These are phyloP conservation scores for Asparagopsis taxiformis DNA, from an alignment of 31 red algal species.

Conservation along the genomic window DNA sequence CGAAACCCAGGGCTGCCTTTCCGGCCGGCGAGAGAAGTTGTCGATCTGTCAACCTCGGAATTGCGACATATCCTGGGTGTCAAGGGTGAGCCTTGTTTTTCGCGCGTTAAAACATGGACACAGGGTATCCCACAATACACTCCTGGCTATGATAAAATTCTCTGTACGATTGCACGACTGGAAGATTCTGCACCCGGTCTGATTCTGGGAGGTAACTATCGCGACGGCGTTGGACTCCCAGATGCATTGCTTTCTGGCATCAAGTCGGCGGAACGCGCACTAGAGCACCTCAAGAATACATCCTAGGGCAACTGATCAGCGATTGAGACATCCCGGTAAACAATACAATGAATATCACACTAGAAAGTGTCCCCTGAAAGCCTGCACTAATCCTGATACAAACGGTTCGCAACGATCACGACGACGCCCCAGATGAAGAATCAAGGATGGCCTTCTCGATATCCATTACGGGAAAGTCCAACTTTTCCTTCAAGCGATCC, in stretches of 20 bases:
- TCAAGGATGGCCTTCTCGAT: constrained; percentile 56
- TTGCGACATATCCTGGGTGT: constrained; percentile 56
- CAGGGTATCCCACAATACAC: constrained; percentile 61
- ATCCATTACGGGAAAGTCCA: constrained; percentile 73
- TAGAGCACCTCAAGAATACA: constrained; percentile 28
- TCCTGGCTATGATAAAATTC: constrained; percentile 27
- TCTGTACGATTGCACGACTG: constrained; percentile 38
- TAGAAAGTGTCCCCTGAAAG: background rate
- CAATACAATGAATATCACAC: background rate
- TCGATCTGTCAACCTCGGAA: constrained; percentile 34
- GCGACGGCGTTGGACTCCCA: constrained; percentile 68
- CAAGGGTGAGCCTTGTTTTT: constrained; percentile 30
- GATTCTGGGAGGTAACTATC: constrained; percentile 64
- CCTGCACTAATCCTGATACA: constrained; percentile 5
- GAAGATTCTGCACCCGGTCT: constrained; percentile 44
- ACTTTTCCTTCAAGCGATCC: constrained; percentile 70
- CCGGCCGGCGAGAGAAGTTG: constrained; percentile 7
- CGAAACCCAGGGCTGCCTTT: constrained; percentile 36
- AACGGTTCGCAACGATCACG: constrained; percentile 5
- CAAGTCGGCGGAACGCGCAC: constrained; percentile 37
- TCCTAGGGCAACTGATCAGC: background rate
- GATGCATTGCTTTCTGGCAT: constrained; percentile 64
- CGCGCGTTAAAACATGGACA: constrained; percentile 52
- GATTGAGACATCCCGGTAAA: no score
- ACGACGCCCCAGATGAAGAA: constrained; percentile 23